Evolutionary conservation across 352 stramenopile species (phyloP), one percentile per base, ranked within the genome.

Genomic region (Stramenopiles sp.): DNA sequence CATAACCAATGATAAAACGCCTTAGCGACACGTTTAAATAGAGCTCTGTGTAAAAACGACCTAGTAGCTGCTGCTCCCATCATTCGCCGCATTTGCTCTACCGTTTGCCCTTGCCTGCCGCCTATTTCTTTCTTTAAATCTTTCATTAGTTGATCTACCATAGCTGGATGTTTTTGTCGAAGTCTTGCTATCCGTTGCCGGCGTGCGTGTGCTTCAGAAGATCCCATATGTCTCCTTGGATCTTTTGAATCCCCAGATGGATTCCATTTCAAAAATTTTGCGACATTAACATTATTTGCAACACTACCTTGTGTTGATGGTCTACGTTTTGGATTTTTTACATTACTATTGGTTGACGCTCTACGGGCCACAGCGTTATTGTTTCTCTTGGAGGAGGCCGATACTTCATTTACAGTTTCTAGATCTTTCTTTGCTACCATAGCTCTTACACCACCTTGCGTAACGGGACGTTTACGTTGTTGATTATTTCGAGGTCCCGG

Each of bases 1-100:
- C 65, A 76, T 33, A 76, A 33, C 65, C 65, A 76, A 20, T 76
- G 65, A 33, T 76, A 76, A 76, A 76, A 76, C 4, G 65, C 65
- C 65, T 76, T 76, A 4, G 65, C 65, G 7, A 76, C 65, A 31
- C 65, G 65, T 33, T 76, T 76, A 20, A 76, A 76, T 33, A 76
- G 65, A 13, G 65, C 65, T 13, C 65, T 4, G 13, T 76, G 65
- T 13, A 76, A 20, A 33, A 76, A 76, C 4, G 65, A 76, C 65
- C 65, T 76, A 13, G 65, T 76, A 4, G 65, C 65, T 13, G 65
- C 30, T 7, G 65, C 65, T 13, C 65, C 65, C 65, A 76, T 76
- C 65, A 76, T 76, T 76, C 65, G 4, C 13, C 65, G 4, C 65
- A 76, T 76, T 33, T 76, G 65, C 13, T 76, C 65, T 13, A 76